These are phyloP conservation scores for Nevesoporus exiguus DNA, from an alignment of 768 basidiomycete genomes.

Conservation along the genomic window DNA sequence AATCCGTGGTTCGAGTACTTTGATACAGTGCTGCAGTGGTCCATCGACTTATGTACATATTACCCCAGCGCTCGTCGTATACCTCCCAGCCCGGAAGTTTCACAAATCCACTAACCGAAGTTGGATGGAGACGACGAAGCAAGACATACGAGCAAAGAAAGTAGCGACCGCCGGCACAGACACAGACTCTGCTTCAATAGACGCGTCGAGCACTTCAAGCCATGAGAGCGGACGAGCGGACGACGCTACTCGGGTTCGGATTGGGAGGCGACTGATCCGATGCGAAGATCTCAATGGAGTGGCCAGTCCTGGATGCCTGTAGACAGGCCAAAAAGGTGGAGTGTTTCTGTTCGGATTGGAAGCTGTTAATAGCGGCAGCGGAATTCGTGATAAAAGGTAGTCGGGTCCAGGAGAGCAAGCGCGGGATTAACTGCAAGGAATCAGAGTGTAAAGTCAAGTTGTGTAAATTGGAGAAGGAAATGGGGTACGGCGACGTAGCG, in stretches of 20 bases:
- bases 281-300: background rate
- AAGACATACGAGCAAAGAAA: background rate
- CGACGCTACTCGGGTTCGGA: no score
- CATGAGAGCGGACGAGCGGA: background rate
- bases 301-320: background rate
- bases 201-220: background rate
- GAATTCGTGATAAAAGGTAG: background rate
- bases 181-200: background rate
- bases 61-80: background rate
- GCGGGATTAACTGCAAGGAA: background rate
- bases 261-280: background rate
- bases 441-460: background rate
- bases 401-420: background rate
- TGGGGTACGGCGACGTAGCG: background rate
- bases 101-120: background rate
- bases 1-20: no score
- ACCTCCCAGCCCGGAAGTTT: background rate
- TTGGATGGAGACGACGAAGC: no score
- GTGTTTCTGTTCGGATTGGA: background rate
- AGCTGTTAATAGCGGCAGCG: background rate
- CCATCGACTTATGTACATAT: background rate
- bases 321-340: background rate
- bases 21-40: no score
- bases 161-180: background rate
- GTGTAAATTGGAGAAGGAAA: background rate